phyloP scores from a whole-genome alignment of 2,329 filamentous ascomycete species.

The Ophiostoma sp. region DNA sequence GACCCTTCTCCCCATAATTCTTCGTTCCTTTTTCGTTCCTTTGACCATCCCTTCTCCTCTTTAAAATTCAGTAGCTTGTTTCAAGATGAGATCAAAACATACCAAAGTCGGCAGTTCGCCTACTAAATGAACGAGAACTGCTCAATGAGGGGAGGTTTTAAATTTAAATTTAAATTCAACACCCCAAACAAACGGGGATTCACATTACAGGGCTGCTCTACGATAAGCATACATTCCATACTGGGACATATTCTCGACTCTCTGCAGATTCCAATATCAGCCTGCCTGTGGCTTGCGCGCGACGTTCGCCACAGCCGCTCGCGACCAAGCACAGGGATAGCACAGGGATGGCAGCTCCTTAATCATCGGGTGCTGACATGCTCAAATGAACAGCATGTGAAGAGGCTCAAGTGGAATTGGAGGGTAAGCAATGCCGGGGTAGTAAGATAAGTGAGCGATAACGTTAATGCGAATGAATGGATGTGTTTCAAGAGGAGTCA shows the following conservation, averaged over 20 bases:
- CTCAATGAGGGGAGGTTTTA: too few relatives aligned
- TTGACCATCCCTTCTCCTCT: slow-evolving; percentile 6
- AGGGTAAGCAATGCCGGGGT: too few relatives aligned
- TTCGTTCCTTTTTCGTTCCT: neutral
- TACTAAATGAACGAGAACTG: neutral
- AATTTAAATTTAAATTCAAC: neutral
- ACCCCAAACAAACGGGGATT: neutral
- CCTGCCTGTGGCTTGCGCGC: neutral
- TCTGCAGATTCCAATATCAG: neutral
- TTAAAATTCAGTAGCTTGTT: slow-evolving; percentile 13
- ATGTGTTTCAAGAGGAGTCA: neutral
- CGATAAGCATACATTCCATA: too few relatives aligned
- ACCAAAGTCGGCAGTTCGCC: slow-evolving; percentile 6
- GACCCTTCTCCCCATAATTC: neutral
- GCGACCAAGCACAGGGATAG: neutral
- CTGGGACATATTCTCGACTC: neutral
- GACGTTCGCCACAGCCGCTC: neutral
- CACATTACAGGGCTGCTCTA: slow-evolving; percentile 2
- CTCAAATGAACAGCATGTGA: neutral
- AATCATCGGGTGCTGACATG: neutral
- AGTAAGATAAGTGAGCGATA: too few relatives aligned
- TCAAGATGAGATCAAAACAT: slow-evolving; percentile 14
- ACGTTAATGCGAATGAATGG: too few relatives aligned
- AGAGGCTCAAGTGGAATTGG: neutral
- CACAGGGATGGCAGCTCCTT: slow-evolving; percentile 4